Evolutionary conservation across 202 grass and related monocot genomes (phyloP).

Genomic region (Dendrocalamus latiflorus): DNA sequence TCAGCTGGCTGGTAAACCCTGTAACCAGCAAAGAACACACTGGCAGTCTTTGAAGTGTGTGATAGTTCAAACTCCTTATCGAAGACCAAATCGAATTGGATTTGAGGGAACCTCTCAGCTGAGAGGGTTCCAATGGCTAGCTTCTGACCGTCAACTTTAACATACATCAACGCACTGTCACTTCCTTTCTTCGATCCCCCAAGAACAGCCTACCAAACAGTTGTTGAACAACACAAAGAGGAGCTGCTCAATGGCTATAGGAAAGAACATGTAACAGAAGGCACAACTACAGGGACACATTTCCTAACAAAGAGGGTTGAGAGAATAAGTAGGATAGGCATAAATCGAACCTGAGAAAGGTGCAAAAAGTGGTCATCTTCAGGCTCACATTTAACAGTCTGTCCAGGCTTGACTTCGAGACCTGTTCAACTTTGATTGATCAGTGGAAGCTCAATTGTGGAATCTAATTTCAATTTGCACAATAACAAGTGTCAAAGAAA

Average conservation of each 20-base stretch:
- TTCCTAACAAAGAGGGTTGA: not conserved
- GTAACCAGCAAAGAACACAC: slow-evolving; percentile 71
- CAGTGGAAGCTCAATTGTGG: not conserved
- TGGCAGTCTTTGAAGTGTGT: slow-evolving; percentile 67
- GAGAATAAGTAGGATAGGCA: not conserved
- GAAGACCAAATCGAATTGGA: slow-evolving; percentile 69
- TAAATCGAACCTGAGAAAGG: slow-evolving; percentile 59
- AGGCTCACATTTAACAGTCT: slow-evolving; percentile 52
- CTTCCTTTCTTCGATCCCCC: slow-evolving; percentile 57
- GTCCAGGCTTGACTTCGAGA: slow-evolving; percentile 70
- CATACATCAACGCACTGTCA: slow-evolving; percentile 47
- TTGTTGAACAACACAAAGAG: not conserved
- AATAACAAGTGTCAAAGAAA: not conserved
- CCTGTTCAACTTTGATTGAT: slow-evolving; percentile 20
- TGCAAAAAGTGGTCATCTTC: slow-evolving; percentile 56
- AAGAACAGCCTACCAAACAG: slow-evolving; percentile 44
- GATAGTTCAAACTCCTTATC: slow-evolving; percentile 84
- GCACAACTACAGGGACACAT: not conserved
- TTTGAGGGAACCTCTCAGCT: slow-evolving; percentile 47
- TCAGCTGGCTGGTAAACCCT: slow-evolving; percentile 40
- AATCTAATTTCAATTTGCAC: not conserved
- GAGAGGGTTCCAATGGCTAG: slow-evolving; percentile 64
- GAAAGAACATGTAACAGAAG: not conserved
- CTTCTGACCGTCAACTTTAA: slow-evolving; percentile 58
- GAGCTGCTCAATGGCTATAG: not conserved